These are phyloP conservation scores for Gossypium raimondii DNA, from an alignment of 345 rosid species.

Conservation along the genomic window DNA sequence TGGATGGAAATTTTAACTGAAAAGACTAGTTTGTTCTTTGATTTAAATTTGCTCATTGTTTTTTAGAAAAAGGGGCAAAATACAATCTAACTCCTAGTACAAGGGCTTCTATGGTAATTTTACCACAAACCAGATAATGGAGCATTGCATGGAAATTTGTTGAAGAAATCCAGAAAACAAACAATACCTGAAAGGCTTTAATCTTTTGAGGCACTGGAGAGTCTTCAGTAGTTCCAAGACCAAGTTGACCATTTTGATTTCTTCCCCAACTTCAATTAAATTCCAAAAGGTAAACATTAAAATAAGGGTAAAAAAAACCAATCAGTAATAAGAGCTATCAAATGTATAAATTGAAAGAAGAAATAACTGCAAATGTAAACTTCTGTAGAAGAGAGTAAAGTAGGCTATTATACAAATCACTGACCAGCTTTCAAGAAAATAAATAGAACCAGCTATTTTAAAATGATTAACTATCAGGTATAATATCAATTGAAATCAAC, in stretches of 20 bases:
- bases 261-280: slow-evolving; percentile 82
- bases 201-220: slow-evolving; percentile 87
- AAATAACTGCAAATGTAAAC: not conserved
- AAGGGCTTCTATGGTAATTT: too few relatives aligned
- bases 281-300: not conserved
- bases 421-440: not conserved
- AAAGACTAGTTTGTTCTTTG: too few relatives aligned
- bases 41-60: too few relatives aligned
- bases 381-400: not conserved
- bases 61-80: too few relatives aligned
- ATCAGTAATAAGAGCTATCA: not conserved
- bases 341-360: not conserved
- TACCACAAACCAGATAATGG: not conserved
- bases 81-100: too few relatives aligned
- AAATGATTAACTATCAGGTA: not conserved
- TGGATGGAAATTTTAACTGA: too few relatives aligned
- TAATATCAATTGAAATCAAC: too few relatives aligned
- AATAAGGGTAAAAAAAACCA: not conserved
- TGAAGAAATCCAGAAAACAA: not conserved
- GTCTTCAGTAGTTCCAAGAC: slow-evolving; percentile 83
- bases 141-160: slow-evolving; percentile 9
- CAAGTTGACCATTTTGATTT: slow-evolving; percentile 99
- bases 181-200: slow-evolving; percentile 75
- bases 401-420: not conserved
- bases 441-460: not conserved